Percentiles rank a stretch among this genome's conserved stretches.
These are phyloP conservation scores for Scopulariopsis brevicaulis DNA, from an alignment of 2,329 filamentous ascomycete genomes.

Conservation along the genomic window DNA sequence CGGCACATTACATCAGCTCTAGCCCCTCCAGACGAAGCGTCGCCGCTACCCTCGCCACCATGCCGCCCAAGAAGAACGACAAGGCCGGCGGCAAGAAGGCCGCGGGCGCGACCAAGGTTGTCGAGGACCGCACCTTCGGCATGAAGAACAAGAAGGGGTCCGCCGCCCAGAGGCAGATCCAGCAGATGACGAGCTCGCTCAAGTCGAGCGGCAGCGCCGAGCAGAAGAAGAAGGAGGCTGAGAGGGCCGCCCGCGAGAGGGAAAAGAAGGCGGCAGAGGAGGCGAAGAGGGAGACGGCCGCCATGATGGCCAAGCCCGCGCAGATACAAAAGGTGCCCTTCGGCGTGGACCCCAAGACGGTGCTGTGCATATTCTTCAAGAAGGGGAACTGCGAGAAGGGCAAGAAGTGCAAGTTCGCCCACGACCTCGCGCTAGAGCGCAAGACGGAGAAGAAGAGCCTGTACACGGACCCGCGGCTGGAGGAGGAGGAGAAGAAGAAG, in stretches of 20 bases:
- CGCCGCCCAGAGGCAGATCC: slow-evolving; percentile 81
- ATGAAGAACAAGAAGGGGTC: slow-evolving; percentile 99
- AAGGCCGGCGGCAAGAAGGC: slow-evolving; percentile 35
- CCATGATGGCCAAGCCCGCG: slow-evolving; percentile 80
- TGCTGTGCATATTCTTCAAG: slow-evolving; percentile 93
- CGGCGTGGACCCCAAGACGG: slow-evolving; percentile 94
- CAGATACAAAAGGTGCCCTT: slow-evolving; percentile 98
- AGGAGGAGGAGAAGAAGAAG: slow-evolving; percentile 70
- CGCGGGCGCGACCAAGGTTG: slow-evolving; percentile 42
- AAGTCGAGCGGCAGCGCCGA: slow-evolving; percentile 70
- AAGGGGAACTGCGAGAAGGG: slow-evolving; percentile 97
- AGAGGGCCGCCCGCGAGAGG: slow-evolving; percentile 58
- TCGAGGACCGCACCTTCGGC: slow-evolving; percentile 95
- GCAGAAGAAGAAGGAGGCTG: slow-evolving; percentile 67
- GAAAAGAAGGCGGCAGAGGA: slow-evolving; percentile 88
- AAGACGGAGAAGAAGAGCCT: slow-evolving; percentile 88
- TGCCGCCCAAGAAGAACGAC: slow-evolving; percentile 61
- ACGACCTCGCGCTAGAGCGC: slow-evolving; percentile 79
- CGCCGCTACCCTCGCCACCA: slow-evolving; percentile 28
- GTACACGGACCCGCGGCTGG: slow-evolving; percentile 72
- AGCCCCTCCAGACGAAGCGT: neutral
- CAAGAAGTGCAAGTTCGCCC: slow-evolving; percentile 94
- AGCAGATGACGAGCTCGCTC: slow-evolving; percentile 65
- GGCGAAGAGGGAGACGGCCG: slow-evolving; percentile 67
- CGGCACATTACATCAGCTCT: neutral